Conservation (phyloP, 208 protist species). For the Trypanosoma lewisi region DNA sequence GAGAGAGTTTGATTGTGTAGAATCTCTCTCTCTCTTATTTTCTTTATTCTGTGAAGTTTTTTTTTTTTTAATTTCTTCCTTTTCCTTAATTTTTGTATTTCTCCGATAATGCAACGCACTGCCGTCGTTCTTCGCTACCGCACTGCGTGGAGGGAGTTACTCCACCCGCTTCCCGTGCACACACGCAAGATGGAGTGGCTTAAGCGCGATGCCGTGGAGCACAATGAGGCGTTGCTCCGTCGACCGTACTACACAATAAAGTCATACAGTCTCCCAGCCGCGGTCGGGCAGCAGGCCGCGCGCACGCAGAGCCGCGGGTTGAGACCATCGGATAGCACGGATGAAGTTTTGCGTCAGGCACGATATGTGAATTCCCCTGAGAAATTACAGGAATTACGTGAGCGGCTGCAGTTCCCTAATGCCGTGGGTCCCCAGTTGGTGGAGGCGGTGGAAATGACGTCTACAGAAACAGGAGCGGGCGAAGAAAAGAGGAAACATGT, state of each 20-base stretch:
- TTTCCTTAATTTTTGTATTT: background rate
- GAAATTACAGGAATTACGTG: conserved; percentile 55
- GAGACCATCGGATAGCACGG: conserved; percentile 18
- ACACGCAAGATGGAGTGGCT: conserved; percentile 77
- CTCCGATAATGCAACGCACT: conserved; percentile 39
- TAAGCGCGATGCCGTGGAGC: conserved; percentile 83
- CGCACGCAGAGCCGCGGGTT: conserved; percentile 3
- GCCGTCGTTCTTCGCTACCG: conserved; percentile 41
- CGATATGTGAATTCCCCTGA: conserved; percentile 46
- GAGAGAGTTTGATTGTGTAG: too few species aligned
- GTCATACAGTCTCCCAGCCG: conserved; percentile 26
- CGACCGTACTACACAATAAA: conserved; percentile 87
- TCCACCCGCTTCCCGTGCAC: conserved; percentile 66
- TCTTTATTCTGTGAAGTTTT: too few species aligned
- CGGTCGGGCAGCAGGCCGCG: conserved; percentile 12
- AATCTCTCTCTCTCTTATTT: too few species aligned
- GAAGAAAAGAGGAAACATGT: conserved; percentile 16
- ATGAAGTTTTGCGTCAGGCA: conserved; percentile 34
- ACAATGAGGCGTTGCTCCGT: conserved; percentile 74
- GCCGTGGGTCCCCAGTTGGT: conserved; percentile 14
- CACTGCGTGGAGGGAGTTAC: conserved; percentile 85
- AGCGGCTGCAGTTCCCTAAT: conserved; percentile 47
- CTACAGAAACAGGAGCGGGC: too few species aligned
- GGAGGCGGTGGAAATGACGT: background rate
- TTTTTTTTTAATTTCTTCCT: too few species aligned